phyloP scores from a whole-genome alignment of 306 rosid species.

The Hippophae rhamnoides region DNA sequence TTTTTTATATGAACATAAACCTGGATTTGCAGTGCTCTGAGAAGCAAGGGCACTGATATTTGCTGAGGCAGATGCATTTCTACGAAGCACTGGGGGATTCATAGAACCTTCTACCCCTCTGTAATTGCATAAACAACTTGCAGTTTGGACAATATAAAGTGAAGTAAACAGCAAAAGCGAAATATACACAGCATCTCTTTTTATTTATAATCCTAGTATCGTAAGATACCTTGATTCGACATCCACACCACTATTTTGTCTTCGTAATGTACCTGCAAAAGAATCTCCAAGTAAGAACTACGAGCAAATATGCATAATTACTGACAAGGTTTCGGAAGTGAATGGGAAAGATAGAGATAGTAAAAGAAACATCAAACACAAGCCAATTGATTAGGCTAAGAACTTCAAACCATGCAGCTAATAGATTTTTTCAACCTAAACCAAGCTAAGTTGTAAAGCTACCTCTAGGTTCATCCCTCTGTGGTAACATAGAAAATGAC shows the following conservation, averaged over 20 bases:
- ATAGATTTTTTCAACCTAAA: too few relatives aligned
- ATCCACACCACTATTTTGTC: constrained; percentile 68
- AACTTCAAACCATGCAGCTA: too few relatives aligned
- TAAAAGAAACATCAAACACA: too few relatives aligned
- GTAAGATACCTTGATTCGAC: constrained; percentile 47
- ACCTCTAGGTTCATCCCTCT: constrained; percentile 70
- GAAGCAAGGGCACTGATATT: constrained; percentile 54
- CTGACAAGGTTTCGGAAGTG: too few relatives aligned
- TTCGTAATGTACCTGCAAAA: constrained; percentile 44
- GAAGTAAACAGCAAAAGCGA: neutral
- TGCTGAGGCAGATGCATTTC: constrained; percentile 78
- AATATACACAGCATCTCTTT: neutral
- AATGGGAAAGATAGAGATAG: too few relatives aligned
- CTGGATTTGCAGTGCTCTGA: constrained; percentile 48
- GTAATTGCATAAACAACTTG: constrained; percentile 14
- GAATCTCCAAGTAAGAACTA: constrained; percentile 21
- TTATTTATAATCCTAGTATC: neutral
- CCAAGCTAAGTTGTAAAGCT: neutral
- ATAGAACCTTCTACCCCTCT: constrained; percentile 45
- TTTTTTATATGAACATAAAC: constrained; percentile 18
- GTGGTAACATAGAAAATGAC: constrained; percentile 67
- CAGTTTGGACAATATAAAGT: neutral
- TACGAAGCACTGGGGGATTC: constrained; percentile 53
- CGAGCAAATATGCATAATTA: neutral
- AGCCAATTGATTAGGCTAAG: too few relatives aligned